These are phyloP conservation scores for Melampsora americana DNA, from an alignment of 1,284 basidiomycete species.

Conservation along the genomic window DNA sequence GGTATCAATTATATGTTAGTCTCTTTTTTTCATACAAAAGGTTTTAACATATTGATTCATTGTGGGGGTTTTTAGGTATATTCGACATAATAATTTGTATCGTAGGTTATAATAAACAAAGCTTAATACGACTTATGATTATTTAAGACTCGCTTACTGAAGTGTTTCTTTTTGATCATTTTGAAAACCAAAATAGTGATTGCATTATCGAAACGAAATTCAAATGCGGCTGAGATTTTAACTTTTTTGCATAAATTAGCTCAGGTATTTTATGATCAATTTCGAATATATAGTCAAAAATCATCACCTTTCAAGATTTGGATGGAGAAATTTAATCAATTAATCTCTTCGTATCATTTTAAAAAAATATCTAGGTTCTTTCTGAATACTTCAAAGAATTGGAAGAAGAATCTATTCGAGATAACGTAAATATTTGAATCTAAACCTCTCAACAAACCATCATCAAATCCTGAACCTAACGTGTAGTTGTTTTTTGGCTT, in stretches of 20 bases:
- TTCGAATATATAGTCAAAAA: no score
- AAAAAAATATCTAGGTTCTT: constrained; percentile 64
- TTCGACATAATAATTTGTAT: constrained; percentile 38
- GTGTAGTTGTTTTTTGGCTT: not conserved
- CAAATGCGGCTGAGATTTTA: constrained; percentile 93
- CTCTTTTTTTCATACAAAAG: constrained; percentile 61
- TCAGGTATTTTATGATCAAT: constrained; percentile 54
- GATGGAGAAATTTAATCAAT: not conserved
- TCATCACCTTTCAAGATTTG: no score
- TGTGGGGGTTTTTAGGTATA: constrained; percentile 19
- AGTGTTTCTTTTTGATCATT: not conserved
- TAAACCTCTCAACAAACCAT: no score
- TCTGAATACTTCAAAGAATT: constrained; percentile 99
- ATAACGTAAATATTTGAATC: constrained; percentile 61
- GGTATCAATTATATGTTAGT: constrained; percentile 48
- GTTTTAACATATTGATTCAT: no score
- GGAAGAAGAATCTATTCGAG: constrained; percentile 96
- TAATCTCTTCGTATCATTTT: not conserved
- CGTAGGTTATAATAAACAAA: not conserved
- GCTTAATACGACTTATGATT: not conserved
- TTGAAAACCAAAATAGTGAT: constrained; percentile 66
- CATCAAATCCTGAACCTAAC: not conserved
- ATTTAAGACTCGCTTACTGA: not conserved
- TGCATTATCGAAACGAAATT: constrained; percentile 90
- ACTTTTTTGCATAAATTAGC: constrained; percentile 89